A percentile compares a stretch with the other conserved stretches of the same genome.
Evolutionary conservation across 2,329 filamentous ascomycete species (phyloP).

Genomic region (Tolypocladium paradoxum): DNA sequence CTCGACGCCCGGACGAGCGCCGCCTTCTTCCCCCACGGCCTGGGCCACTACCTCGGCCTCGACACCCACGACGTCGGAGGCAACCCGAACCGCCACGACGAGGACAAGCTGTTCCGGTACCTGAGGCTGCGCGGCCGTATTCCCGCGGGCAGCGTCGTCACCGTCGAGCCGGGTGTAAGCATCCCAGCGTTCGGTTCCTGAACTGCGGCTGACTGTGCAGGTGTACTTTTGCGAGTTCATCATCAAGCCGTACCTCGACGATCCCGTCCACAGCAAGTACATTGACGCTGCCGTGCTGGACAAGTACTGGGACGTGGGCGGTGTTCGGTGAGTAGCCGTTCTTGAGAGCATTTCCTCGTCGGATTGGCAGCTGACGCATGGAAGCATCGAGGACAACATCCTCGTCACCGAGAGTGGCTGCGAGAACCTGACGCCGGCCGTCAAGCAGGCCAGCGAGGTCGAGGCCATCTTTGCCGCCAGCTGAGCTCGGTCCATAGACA

Average conservation of each 20-base stretch:
- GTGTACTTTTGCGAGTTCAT: slow-evolving; percentile 91
- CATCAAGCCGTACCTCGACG: slow-evolving; percentile 66
- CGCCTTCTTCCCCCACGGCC: slow-evolving; percentile 84
- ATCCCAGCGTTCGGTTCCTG: background rate
- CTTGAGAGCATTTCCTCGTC: background rate
- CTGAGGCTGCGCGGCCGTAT: slow-evolving; percentile 66
- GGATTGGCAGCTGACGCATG: background rate
- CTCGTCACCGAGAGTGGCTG: slow-evolving; percentile 58
- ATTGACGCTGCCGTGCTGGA: slow-evolving; percentile 66
- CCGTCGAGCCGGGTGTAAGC: slow-evolving; percentile 82
- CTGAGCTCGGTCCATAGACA: background rate
- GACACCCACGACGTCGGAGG: slow-evolving; percentile 85
- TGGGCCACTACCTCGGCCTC: slow-evolving; percentile 86
- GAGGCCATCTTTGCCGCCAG: slow-evolving; percentile 24
- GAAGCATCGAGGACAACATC: slow-evolving; percentile 57
- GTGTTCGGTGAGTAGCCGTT: slow-evolving; percentile 45
- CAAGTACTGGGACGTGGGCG: slow-evolving; percentile 73
- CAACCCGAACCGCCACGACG: slow-evolving; percentile 66
- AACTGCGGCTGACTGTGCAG: slow-evolving; percentile 21
- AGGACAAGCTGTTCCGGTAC: slow-evolving; percentile 78
- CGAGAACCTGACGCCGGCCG: slow-evolving; percentile 62
- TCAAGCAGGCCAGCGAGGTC: slow-evolving; percentile 56
- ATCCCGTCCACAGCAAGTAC: slow-evolving; percentile 61
- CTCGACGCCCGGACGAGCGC: slow-evolving; percentile 69
- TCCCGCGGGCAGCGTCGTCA: slow-evolving; percentile 74